A percentile compares a stretch with the other conserved stretches of the same genome.
Conservation (phyloP, 164 flowering plant species). For the Stephania cephalantha region DNA sequence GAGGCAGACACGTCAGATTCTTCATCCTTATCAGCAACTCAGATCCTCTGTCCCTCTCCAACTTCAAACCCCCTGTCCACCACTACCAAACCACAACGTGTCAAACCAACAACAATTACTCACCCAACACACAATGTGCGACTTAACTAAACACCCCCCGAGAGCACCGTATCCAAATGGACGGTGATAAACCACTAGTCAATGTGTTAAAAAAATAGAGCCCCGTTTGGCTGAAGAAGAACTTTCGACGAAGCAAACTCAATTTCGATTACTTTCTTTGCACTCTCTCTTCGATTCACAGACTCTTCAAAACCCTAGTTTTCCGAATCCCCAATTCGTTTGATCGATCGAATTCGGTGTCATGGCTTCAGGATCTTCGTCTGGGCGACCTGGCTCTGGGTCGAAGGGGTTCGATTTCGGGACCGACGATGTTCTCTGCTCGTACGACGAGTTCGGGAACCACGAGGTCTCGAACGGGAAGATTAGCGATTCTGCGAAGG, state of each 20-base stretch:
- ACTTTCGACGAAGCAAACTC: background rate
- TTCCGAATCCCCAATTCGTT: background rate
- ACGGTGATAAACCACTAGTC: background rate
- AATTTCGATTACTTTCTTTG: too few relatives aligned
- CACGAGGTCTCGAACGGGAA: constrained; percentile 45
- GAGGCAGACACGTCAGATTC: background rate
- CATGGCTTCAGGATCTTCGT: constrained; percentile 74
- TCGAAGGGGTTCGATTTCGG: constrained; percentile 77
- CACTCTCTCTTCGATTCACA: too few relatives aligned
- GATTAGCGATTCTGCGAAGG: constrained; percentile 43
- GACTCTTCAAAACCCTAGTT: background rate
- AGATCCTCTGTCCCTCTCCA: background rate
- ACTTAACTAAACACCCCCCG: background rate
- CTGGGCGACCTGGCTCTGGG: constrained; percentile 50
- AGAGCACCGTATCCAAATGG: background rate
- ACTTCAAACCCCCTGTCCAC: background rate
- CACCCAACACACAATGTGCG: background rate
- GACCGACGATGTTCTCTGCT: constrained; percentile 68
- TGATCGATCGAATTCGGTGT: background rate
- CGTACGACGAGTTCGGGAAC: constrained; percentile 53
- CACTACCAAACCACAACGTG: background rate
- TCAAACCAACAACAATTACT: background rate
- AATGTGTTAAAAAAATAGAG: background rate
- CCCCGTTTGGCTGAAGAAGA: background rate
- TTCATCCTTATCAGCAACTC: background rate